These are phyloP conservation scores for Pythium sp. DNA, from an alignment of 352 stramenopile species.

Conservation along the genomic window DNA sequence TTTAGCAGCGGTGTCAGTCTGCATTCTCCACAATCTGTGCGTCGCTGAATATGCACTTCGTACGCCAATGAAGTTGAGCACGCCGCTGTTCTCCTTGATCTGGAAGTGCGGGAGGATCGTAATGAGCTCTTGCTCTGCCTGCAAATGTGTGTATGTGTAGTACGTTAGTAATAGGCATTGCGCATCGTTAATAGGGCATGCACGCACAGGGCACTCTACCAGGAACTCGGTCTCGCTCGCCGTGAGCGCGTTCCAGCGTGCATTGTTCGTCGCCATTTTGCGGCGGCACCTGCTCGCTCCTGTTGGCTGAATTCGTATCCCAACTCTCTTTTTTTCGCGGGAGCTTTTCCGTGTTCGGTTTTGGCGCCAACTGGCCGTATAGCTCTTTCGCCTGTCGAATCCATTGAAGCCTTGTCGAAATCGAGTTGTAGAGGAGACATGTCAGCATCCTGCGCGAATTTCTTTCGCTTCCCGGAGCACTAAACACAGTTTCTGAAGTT, in stretches of 20 bases:
- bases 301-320: background rate
- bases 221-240: conserved; percentile 83
- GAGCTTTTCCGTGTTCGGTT: background rate
- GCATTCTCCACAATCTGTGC: no score
- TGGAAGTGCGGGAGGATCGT: conserved; percentile 85
- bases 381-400: conserved; percentile 6
- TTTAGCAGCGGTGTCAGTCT: background rate
- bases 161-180: background rate
- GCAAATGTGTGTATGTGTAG: background rate
- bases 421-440: background rate
- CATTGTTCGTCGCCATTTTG: conserved; percentile 13
- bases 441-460: background rate
- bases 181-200: background rate
- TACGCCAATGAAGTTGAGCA: conserved; percentile 83
- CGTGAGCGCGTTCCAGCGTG: conserved; percentile 25
- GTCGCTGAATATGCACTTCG: background rate
- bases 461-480: background rate
- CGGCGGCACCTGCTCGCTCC: no score
- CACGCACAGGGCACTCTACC: conserved; percentile 23
- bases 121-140: conserved; percentile 88
- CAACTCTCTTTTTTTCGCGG: background rate
- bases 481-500: background rate
- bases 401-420: background rate
- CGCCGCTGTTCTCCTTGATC: conserved; percentile 67
- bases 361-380: conserved; percentile 15